These are phyloP conservation scores for Lachancea kluyveri DNA, from an alignment of 805 yeast species.

Conservation along the genomic window DNA sequence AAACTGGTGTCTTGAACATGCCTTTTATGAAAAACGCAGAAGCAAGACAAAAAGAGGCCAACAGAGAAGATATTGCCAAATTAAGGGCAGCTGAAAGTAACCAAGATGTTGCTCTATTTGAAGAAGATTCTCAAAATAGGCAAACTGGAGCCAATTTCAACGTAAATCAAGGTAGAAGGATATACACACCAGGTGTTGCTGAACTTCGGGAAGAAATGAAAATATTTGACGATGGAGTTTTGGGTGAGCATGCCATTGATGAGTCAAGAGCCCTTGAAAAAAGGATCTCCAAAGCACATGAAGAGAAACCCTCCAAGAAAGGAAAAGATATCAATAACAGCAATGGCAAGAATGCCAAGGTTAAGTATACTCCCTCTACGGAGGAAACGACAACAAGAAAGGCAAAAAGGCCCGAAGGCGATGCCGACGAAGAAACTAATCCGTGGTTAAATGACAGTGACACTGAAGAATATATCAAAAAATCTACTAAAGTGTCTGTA, in stretches of 20 bases:
- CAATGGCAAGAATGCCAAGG: conserved; percentile 5
- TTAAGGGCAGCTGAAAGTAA: conserved; percentile 46
- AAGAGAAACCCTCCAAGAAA: conserved; percentile 8
- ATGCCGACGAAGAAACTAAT: conserved; percentile 26
- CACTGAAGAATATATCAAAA: conserved; percentile 28
- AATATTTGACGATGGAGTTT: conserved; percentile 31
- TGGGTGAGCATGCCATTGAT: conserved; percentile 46
- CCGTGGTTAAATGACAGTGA: conserved; percentile 45
- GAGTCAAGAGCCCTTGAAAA: conserved; percentile 41
- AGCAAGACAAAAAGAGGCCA: conserved; percentile 54
- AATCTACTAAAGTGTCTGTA: conserved; percentile 41
- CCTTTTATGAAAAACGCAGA: conserved; percentile 93
- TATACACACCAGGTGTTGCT: conserved; percentile 55
- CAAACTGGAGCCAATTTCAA: conserved; percentile 41
- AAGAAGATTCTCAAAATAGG: conserved; percentile 28
- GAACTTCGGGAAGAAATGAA: conserved; percentile 28
- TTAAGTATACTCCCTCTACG: background rate
- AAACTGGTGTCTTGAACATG: conserved; percentile 87
- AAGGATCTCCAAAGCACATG: conserved; percentile 29
- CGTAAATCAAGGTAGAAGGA: conserved; percentile 72
- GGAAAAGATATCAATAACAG: conserved; percentile 3
- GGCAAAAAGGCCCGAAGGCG: background rate
- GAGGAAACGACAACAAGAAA: background rate
- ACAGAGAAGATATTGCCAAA: conserved; percentile 45
- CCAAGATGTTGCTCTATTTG: conserved; percentile 35